Percentiles rank a stretch among this genome's conserved stretches.
Conservation (phyloP, 371 early-diverging fungal species). For the Mortierella sp. region DNA sequence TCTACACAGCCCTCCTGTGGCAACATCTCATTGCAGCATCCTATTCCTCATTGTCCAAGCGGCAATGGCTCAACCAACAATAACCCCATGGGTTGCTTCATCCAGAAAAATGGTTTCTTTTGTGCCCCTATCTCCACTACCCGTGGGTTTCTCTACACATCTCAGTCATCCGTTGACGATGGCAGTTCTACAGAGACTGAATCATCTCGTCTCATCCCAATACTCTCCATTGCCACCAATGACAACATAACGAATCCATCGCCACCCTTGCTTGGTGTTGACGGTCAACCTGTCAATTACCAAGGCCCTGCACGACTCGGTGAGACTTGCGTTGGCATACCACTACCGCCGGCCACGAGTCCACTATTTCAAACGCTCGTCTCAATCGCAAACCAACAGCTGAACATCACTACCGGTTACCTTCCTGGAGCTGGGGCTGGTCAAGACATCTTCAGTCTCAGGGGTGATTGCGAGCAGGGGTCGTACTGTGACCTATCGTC, state of each 20-base stretch:
- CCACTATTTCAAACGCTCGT: slow-evolving; percentile 30
- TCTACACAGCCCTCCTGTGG: slow-evolving; percentile 37
- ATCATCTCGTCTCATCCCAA: slow-evolving; percentile 10
- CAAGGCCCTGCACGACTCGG: slow-evolving; percentile 32
- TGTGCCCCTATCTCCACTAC: slow-evolving; percentile 46
- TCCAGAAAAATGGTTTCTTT: slow-evolving; percentile 34
- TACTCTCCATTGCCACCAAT: slow-evolving; percentile 23
- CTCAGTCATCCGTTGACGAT: slow-evolving; percentile 7
- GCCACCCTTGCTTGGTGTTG: slow-evolving; percentile 21
- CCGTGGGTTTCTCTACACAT: slow-evolving; percentile 40
- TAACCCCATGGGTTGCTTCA: slow-evolving; percentile 35
- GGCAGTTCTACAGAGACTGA: slow-evolving; percentile 1
- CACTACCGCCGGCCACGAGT: slow-evolving; percentile 19
- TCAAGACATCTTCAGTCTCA: slow-evolving; percentile 18
- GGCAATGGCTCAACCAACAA: slow-evolving; percentile 6
- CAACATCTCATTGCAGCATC: slow-evolving; percentile 15
- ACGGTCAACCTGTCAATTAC: slow-evolving; percentile 31
- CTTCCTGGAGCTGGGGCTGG: slow-evolving; percentile 30
- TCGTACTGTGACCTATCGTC: slow-evolving; percentile 29
- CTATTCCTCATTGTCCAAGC: slow-evolving; percentile 20
- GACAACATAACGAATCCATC: slow-evolving; percentile 21
- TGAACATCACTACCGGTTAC: slow-evolving; percentile 22
- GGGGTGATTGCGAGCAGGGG: slow-evolving; percentile 41
- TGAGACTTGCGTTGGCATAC: slow-evolving; percentile 24
- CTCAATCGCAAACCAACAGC: slow-evolving; percentile 23